Percentiles rank a stretch among this genome's conserved stretches.
phyloP scores from a whole-genome alignment of 306 rosid species.

The Sesbania bispinosa region DNA sequence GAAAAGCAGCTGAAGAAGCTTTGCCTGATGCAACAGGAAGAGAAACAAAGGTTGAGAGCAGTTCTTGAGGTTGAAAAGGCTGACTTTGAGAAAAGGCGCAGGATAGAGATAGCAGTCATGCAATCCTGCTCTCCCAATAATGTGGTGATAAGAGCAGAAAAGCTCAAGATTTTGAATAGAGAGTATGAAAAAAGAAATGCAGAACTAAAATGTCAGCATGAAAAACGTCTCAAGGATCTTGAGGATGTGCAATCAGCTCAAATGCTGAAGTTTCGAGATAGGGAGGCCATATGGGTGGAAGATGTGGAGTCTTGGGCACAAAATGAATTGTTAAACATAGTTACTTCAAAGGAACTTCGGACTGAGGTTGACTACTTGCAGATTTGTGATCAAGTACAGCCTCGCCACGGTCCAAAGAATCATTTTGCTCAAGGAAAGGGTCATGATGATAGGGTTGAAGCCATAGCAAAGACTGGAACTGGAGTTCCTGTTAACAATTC shows the following conservation, averaged over 20 bases:
- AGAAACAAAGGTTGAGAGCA: conserved; percentile 10
- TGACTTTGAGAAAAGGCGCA: conserved; percentile 31
- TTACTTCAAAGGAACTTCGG: conserved; percentile 23
- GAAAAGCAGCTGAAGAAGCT: conserved; percentile 43
- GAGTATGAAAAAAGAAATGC: conserved; percentile 31
- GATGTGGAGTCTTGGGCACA: conserved; percentile 54
- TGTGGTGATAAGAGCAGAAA: conserved; percentile 37
- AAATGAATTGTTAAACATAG: conserved; percentile 40
- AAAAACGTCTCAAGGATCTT: conserved; percentile 39
- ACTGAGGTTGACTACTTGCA: conserved; percentile 31
- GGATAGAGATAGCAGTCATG: conserved; percentile 35
- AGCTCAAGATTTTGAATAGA: conserved; percentile 39
- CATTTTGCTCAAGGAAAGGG: conserved; percentile 17
- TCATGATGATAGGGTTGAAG: conserved; percentile 12
- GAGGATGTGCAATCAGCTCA: conserved; percentile 40
- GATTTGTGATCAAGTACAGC: conserved; percentile 25
- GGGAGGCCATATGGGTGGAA: conserved; percentile 47
- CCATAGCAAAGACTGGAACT: background rate
- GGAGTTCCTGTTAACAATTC: conserved; percentile 28
- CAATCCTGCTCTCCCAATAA: conserved; percentile 40
- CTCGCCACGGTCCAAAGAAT: conserved; percentile 17
- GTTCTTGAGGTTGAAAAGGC: conserved; percentile 28
- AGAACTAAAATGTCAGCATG: conserved; percentile 32
- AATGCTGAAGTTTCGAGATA: conserved; percentile 30
- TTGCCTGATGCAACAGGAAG: conserved; percentile 36